These are phyloP conservation scores for Fulvia fulva DNA, from an alignment of 2,329 filamentous ascomycete species.

Conservation along the genomic window DNA sequence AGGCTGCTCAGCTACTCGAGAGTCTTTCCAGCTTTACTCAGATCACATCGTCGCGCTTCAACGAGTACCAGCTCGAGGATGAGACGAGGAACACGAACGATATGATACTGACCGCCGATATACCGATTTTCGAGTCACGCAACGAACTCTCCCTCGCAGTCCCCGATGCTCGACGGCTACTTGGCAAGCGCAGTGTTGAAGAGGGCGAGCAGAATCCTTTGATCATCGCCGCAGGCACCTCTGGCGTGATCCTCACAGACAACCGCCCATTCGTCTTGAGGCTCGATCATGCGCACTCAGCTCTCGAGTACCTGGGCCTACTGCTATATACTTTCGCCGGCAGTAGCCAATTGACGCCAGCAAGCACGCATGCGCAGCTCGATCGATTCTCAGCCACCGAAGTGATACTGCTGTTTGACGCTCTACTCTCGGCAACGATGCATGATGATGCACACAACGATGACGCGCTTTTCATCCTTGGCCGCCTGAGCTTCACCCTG, in stretches of 20 bases:
- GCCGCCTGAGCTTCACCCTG: conserved; percentile 48
- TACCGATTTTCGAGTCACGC: conserved; percentile 56
- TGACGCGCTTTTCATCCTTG: conserved; percentile 45
- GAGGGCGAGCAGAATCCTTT: conserved; percentile 4
- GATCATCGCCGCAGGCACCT: conserved; percentile 51
- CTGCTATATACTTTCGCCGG: conserved; percentile 65
- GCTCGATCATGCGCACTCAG: conserved; percentile 73
- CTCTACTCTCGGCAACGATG: conserved; percentile 53
- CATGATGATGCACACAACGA: conserved; percentile 27
- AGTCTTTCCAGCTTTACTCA: conserved; percentile 73
- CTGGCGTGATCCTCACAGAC: conserved; percentile 71
- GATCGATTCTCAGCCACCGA: conserved; percentile 64
- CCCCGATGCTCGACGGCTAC: not conserved
- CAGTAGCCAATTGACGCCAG: conserved; percentile 37
- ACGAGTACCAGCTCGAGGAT: conserved; percentile 69
- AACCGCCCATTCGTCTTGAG: conserved; percentile 70
- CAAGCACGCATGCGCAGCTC: conserved; percentile 31
- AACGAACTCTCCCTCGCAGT: not conserved
- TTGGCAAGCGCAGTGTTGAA: not conserved
- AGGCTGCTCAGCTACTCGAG: conserved; percentile 60
- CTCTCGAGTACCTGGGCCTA: conserved; percentile 72
- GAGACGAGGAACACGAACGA: conserved; percentile 84
- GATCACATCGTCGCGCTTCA: conserved; percentile 66
- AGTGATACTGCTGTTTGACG: conserved; percentile 68
- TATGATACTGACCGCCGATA: conserved; percentile 62